Conservation (phyloP, 1,284 basidiomycete genomes). For the Anthracocystis walkeri region DNA sequence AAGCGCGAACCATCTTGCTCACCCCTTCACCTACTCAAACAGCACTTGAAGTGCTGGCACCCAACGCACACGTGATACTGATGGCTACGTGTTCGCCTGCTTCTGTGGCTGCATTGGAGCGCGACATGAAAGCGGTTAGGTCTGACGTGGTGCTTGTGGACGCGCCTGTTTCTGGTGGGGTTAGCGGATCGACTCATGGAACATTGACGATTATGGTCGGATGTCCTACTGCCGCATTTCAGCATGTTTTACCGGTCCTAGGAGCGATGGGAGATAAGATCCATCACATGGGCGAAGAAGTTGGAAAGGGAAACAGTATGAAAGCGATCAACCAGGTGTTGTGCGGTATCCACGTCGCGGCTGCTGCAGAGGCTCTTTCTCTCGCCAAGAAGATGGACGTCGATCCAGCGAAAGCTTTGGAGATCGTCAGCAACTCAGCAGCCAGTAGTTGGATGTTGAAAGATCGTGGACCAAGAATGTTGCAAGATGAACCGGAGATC, state of each 20-base stretch:
- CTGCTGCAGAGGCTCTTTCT: constrained; percentile 69
- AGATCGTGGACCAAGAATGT: constrained; percentile 60
- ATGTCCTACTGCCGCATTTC: constrained; percentile 50
- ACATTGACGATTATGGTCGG: constrained; percentile 69
- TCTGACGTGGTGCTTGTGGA: constrained; percentile 66
- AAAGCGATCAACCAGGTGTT: constrained; percentile 67
- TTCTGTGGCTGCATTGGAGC: constrained; percentile 49
- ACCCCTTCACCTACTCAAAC: background rate
- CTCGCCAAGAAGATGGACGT: constrained; percentile 69
- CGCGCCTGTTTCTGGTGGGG: constrained; percentile 69
- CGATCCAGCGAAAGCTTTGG: constrained; percentile 65
- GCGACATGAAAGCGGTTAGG: constrained; percentile 44
- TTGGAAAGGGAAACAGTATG: constrained; percentile 55
- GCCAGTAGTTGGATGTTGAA: constrained; percentile 67
- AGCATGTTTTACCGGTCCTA: constrained; percentile 61
- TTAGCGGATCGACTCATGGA: constrained; percentile 61
- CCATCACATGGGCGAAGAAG: constrained; percentile 66
- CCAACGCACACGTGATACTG: constrained; percentile 66
- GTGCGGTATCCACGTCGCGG: constrained; percentile 68
- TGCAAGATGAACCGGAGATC: constrained; percentile 28
- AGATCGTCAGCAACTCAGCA: constrained; percentile 67
- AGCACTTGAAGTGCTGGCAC: constrained; percentile 52
- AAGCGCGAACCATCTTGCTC: constrained; percentile 26
- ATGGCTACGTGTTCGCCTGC: constrained; percentile 70
- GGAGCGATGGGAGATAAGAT: constrained; percentile 61